Base-by-base conservation (phyloP, 2,329 filamentous ascomycete genomes). In the Sporothrix variecibatus region DNA sequence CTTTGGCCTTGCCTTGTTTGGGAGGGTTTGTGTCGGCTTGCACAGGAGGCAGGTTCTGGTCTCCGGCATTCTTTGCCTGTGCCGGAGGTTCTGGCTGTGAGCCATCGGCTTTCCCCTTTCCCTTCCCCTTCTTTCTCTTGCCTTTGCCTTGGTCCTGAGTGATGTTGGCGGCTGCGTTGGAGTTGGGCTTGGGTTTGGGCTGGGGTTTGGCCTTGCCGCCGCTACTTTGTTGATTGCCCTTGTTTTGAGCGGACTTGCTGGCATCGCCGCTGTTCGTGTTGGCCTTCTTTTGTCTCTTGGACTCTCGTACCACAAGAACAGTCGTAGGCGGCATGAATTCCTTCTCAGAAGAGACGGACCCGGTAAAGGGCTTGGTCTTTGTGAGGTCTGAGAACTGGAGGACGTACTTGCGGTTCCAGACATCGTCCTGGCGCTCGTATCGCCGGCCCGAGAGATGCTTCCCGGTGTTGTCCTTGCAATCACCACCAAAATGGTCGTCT, bases 401-500 rank as follows among this genome's bases (percentile, higher is more conserved):
- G 17, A 15, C 60, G 38, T 75, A 74, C 8, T 51, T 79, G 72
- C 83, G 78, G 40, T 86, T 87, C 88, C 88, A 91, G 0, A 87
- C 89, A 67, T 85, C 82, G 75, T 82, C 84, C 74, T 76, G 34
- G 73, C 75, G 49, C 4, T 40, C 53, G n/a, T 71, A 75, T 20
- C 17, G 51, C 12, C 75, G 77, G 0, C 77, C 74, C 15, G 75
- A 76, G 11, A 74, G 1, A 69, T 76, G 71, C 40, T 65, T 40
- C 23, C 77, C 77, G 0, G 75, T 75, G 46, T 80, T 79, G 53
- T 82, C 75, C 3, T 79, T 80, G 79, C 90, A 92, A 73, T 90
- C 89, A 15, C 85, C 83, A 1, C 87, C 87, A 78, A 86, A 91
- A 79, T 92, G 90, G 7, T 84, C 84, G 38, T 82, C 78, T 17